A percentile compares a stretch with the other conserved stretches of the same genome.
Conservation (phyloP, 2,329 filamentous ascomycete species). For the Colletotrichum tabaci region DNA sequence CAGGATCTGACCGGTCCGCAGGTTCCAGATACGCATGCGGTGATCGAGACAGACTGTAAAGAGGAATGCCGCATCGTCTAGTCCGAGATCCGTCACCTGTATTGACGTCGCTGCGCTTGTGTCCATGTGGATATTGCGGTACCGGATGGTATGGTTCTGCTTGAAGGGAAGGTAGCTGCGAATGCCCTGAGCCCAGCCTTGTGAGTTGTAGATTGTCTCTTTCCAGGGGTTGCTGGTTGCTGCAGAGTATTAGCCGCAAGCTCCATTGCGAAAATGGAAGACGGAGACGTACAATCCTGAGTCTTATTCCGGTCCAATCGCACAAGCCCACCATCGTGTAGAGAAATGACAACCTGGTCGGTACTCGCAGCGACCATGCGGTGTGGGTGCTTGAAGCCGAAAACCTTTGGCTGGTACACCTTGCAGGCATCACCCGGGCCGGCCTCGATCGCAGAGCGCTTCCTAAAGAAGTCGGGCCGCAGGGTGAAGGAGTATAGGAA, state of each 20-base stretch:
- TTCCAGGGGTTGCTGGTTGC: constrained; percentile 68
- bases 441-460: constrained; percentile 77
- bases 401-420: constrained; percentile 78
- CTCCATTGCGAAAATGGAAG: neutral
- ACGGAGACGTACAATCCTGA: constrained; percentile 60
- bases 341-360: constrained; percentile 82
- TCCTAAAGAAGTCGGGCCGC: constrained; percentile 85
- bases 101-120: constrained; percentile 77
- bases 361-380: constrained; percentile 82
- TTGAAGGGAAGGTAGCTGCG: constrained; percentile 78
- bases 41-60: constrained; percentile 94
- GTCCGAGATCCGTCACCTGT: constrained; percentile 66
- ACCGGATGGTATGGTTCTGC: constrained; percentile 73
- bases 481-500: constrained; percentile 89
- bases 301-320: constrained; percentile 74
- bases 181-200: constrained; percentile 78
- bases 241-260: constrained; percentile 46
- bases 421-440: constrained; percentile 85
- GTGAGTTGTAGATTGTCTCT: constrained; percentile 81
- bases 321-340: constrained; percentile 84
- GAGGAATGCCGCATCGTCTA: constrained; percentile 66
- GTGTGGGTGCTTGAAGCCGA: constrained; percentile 85
- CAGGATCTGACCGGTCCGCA: constrained; percentile 83
- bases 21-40: constrained; percentile 89
- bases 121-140: constrained; percentile 77